Evolutionary conservation across 345 rosid species (phyloP).

Genomic region (Rubroshorea leprosula): DNA sequence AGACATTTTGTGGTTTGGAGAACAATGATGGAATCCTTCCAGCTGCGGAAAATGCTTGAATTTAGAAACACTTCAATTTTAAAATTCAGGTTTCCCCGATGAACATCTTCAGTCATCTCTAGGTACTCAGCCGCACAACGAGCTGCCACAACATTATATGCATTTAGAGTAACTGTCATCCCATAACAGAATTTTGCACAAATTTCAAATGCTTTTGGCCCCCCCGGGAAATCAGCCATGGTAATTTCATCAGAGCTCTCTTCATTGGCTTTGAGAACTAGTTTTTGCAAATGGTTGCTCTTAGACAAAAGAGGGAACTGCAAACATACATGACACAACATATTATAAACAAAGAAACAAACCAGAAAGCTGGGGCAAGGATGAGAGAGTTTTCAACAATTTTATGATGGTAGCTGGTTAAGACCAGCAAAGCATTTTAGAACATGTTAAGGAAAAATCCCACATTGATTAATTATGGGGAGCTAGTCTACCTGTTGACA

Average conservation of each 20-base stretch:
- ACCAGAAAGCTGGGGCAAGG: no score
- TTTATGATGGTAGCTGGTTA: no score
- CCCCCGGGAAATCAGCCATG: slow-evolving; percentile 74
- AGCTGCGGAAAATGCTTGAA: slow-evolving; percentile 76
- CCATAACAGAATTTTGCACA: slow-evolving; percentile 97
- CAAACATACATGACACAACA: slow-evolving; percentile 15
- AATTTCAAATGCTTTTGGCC: slow-evolving; percentile 80
- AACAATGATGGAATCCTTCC: slow-evolving; percentile 94
- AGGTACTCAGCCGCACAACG: slow-evolving; percentile 92
- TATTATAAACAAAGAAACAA: no score
- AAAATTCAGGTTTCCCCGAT: slow-evolving; percentile 68
- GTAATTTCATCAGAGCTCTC: slow-evolving; percentile 52
- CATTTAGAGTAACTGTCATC: slow-evolving; percentile 77
- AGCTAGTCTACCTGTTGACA: no score
- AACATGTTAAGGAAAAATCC: no score
- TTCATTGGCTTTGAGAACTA: slow-evolving; percentile 44
- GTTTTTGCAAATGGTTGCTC: slow-evolving; percentile 64
- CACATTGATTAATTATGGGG: no score
- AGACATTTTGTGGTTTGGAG: slow-evolving; percentile 80
- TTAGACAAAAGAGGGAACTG: slow-evolving; percentile 95
- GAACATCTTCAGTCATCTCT: slow-evolving; percentile 85
- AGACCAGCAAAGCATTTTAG: no score
- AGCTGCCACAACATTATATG: slow-evolving; percentile 75
- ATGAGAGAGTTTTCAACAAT: no score
- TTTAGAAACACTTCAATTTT: slow-evolving; percentile 84